Evolutionary conservation across 306 rosid genomes (phyloP).

Genomic region (Purshia tridentata): DNA sequence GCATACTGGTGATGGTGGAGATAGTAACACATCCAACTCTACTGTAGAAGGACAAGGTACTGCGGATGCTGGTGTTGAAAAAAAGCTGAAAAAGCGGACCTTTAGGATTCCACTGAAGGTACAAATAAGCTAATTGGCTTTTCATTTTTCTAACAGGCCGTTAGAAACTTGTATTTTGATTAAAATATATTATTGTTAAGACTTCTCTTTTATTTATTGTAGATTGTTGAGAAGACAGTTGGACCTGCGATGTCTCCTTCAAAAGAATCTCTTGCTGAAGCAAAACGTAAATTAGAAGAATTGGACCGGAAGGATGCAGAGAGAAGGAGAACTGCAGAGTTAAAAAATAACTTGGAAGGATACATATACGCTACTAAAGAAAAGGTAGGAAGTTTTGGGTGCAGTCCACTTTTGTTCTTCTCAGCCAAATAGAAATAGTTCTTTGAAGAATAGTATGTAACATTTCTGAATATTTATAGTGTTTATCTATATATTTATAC

Average conservation of each 20-base stretch:
- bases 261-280: slow-evolving; percentile 71
- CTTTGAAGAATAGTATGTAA: neutral
- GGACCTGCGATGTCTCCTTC: slow-evolving; percentile 70
- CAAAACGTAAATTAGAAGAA: slow-evolving; percentile 67
- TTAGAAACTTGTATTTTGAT: neutral
- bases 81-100: slow-evolving; percentile 77
- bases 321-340: slow-evolving; percentile 87
- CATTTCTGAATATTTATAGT: neutral
- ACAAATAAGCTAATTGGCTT: slow-evolving; percentile 20
- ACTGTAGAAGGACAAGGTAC: slow-evolving; percentile 54
- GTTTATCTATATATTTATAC: neutral
- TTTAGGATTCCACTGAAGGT: slow-evolving; percentile 92
- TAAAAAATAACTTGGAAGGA: slow-evolving; percentile 88
- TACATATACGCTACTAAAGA: slow-evolving; percentile 88
- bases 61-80: slow-evolving; percentile 55
- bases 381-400: slow-evolving; percentile 51
- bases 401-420: neutral
- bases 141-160: neutral
- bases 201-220: slow-evolving; percentile 15
- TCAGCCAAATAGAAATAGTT: neutral
- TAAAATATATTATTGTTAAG: neutral
- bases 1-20: slow-evolving; percentile 53
- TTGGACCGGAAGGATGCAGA: slow-evolving; percentile 88
- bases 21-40: slow-evolving; percentile 38
- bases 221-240: slow-evolving; percentile 71